Conservation (phyloP, 495 filamentous ascomycete genomes). For the Xylaria palmicola region DNA sequence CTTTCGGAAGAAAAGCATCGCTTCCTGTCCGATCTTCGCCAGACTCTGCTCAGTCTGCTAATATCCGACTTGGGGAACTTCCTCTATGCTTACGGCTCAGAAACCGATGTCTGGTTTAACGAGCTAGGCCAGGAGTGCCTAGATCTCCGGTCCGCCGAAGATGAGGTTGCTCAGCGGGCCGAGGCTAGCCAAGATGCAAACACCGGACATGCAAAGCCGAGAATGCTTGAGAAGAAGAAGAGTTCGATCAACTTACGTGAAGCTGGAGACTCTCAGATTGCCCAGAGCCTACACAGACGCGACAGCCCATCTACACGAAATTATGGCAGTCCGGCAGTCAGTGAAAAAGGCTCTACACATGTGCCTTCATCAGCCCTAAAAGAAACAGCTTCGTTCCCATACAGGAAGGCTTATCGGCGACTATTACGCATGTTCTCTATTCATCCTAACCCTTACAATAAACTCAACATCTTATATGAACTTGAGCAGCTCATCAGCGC, state of each 20-base stretch:
- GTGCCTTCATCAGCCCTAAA: constrained; percentile 38
- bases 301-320: constrained; percentile 33
- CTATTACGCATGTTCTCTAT: constrained; percentile 85
- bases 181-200: constrained; percentile 35
- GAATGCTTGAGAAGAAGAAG: constrained; percentile 59
- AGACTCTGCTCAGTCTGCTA: constrained; percentile 78
- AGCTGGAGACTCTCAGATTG: constrained; percentile 31
- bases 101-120: constrained; percentile 91
- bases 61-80: constrained; percentile 86
- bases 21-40: constrained; percentile 75
- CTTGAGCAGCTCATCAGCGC: constrained; percentile 78
- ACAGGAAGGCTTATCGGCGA: constrained; percentile 70
- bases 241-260: constrained; percentile 52
- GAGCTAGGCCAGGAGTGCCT: constrained; percentile 74
- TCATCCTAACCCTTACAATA: constrained; percentile 83
- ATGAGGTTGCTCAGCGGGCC: constrained; percentile 42
- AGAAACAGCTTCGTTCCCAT: constrained; percentile 61
- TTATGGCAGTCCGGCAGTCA: constrained; percentile 42
- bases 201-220: constrained; percentile 49
- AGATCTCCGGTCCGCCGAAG: constrained; percentile 67
- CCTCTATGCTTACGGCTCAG: constrained; percentile 81
- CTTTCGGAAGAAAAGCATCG: constrained; percentile 52
- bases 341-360: constrained; percentile 40
- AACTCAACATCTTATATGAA: constrained; percentile 81
- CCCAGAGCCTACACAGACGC: constrained; percentile 30